A percentile compares a stretch with the other conserved stretches of the same genome.
These are phyloP conservation scores for Tolypocladium ophioglossoides DNA, from an alignment of 2,329 filamentous ascomycete species.

Conservation along the genomic window DNA sequence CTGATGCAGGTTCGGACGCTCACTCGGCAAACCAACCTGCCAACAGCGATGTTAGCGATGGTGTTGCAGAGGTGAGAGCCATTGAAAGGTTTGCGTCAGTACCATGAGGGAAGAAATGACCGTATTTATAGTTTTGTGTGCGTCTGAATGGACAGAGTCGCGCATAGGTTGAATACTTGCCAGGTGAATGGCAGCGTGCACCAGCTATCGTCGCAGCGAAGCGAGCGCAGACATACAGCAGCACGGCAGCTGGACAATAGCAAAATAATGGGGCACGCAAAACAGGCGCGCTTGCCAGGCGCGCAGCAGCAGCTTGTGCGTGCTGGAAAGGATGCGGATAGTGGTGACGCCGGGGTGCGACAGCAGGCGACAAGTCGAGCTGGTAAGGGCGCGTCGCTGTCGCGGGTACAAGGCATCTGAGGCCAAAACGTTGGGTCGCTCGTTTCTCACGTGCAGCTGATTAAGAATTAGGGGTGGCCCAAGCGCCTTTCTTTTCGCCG, in stretches of 20 bases:
- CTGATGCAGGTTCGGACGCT: not conserved
- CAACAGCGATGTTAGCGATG: not conserved
- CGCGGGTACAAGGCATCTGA: conserved; percentile 4
- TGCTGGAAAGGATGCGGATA: not conserved
- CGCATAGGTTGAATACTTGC: not conserved
- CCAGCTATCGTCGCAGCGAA: not conserved
- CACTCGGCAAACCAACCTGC: not conserved
- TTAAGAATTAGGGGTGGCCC: not conserved
- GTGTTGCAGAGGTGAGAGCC: not conserved
- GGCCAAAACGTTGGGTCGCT: not conserved
- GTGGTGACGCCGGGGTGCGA: conserved; percentile 1
- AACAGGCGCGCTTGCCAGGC: not conserved
- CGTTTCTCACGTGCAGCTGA: conserved; percentile 1
- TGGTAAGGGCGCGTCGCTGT: conserved; percentile 7
- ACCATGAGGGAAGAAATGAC: not conserved
- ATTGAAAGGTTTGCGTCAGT: not conserved
- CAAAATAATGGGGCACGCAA: not conserved
- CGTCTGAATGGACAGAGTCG: not conserved
- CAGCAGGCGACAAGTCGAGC: conserved; percentile 1
- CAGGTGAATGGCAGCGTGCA: not conserved
- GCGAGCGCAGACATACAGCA: not conserved
- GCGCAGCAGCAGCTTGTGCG: not conserved
- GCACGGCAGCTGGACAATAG: not conserved
- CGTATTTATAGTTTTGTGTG: not conserved
- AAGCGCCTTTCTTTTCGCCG: not conserved